Evolutionary conservation across 1,284 basidiomycete genomes (phyloP).

Genomic region (Caloboletus firmus): DNA sequence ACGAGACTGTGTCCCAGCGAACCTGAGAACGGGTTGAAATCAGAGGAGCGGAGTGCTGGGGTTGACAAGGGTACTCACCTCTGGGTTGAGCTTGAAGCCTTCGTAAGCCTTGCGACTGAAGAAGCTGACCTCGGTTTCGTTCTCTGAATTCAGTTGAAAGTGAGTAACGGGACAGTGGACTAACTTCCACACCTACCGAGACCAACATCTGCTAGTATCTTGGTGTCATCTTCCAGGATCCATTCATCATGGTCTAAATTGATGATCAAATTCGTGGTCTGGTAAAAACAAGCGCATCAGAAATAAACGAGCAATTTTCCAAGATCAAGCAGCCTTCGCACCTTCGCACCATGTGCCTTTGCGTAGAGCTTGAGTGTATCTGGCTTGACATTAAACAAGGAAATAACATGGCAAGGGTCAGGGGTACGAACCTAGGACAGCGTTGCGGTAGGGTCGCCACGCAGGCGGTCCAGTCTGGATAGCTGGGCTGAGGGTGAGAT

Average conservation of each 20-base stretch:
- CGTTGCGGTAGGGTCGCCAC: constrained; percentile 85
- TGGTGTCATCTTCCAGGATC: constrained; percentile 73
- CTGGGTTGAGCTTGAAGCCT: constrained; percentile 77
- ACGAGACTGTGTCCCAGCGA: constrained; percentile 27
- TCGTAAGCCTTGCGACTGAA: constrained; percentile 81
- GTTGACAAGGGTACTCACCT: constrained; percentile 51
- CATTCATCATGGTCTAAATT: constrained; percentile 94
- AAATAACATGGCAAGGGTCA: not conserved
- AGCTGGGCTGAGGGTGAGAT: constrained; percentile 44
- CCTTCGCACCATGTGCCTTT: constrained; percentile 92
- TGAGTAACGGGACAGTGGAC: constrained; percentile 1
- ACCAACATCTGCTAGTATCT: constrained; percentile 64
- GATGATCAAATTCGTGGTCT: constrained; percentile 95
- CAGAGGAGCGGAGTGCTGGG: not conserved
- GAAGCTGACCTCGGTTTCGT: constrained; percentile 91
- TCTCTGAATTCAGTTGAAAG: constrained; percentile 62
- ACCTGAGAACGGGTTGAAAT: constrained; percentile 16
- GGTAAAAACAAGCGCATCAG: not conserved
- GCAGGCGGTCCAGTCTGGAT: constrained; percentile 67
- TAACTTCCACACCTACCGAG: constrained; percentile 57
- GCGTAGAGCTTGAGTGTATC: constrained; percentile 96
- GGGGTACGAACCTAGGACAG: constrained; percentile 56
- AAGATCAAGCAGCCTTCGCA: constrained; percentile 25
- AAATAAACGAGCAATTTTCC: not conserved
- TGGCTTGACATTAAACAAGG: constrained; percentile 29